Base-by-base conservation (phyloP, 1,284 basidiomycete species). In the Cutaneotrichosporon cutaneum region DNA sequence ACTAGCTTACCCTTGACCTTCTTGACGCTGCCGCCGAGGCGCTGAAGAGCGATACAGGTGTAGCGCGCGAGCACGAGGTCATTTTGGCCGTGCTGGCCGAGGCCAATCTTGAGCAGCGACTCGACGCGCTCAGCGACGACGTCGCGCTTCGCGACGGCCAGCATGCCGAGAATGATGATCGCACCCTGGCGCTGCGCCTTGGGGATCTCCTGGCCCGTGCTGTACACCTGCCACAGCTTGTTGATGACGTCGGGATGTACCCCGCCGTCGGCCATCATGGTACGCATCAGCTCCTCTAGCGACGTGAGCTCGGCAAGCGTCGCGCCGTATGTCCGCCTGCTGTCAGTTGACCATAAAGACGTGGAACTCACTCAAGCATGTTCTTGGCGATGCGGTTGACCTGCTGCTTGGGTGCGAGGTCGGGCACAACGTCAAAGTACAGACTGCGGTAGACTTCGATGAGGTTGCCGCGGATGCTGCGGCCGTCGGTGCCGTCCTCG, bases 321-420 rank as follows among this genome's bases (percentile, higher is more conserved):
- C 1, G 94, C 90, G 30, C 89, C 86, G 71, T 92, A 94, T 0
- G 94, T 96, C 53, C 89, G 82, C 74, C 92, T 94, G 68, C 1
- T 48, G 30, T 47, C 39, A 55, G 30, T 58, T 54, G 26, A 2
- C 4, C 16, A 3, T 8, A 2, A 14, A 13, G 2, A n/a, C 0
- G 2, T 7, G 3, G 18, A 22, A 82, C 88, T 57, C 60, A 94
- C 93, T 94, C 90, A 58, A 99, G 92, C 87, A 99, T 92, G 77
- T 99, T 97, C 80, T 93, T 94, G n/a, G 94, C 86, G 54, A 99
- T 95, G n/a, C 93, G 84, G 69, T 88, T 94, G 61, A 96, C 85
- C 75, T 97, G 92, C 63, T 88, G 88, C 76, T 93, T 93, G 0
- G 89, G 85, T 24, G 87, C 85, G 69, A 91, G 81, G 62, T 81